Evolutionary conservation across 208 protist species (phyloP).

Genomic region (Acanthamoeba polyphaga): DNA sequence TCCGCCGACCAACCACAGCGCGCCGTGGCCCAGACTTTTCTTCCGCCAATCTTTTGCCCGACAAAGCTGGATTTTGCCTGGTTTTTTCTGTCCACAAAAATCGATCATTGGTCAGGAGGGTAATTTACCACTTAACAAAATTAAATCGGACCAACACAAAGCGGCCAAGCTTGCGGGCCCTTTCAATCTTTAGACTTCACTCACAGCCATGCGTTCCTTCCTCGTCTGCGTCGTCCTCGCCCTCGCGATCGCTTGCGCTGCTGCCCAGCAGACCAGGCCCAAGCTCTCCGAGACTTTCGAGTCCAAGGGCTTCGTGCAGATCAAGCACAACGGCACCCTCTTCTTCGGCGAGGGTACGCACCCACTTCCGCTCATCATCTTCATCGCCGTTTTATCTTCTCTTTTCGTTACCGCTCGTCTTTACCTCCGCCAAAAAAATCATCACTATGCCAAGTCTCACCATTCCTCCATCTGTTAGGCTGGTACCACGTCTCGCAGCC

Average conservation of each 20-base stretch:
- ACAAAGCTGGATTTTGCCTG: not conserved
- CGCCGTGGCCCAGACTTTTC: not conserved
- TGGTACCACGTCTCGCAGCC: constrained; percentile 22
- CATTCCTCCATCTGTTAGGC: not conserved
- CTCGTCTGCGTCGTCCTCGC: not conserved
- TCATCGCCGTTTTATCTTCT: not conserved
- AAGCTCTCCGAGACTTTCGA: constrained; percentile 21
- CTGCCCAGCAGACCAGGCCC: not conserved
- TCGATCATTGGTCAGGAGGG: not conserved
- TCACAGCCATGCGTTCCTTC: not conserved
- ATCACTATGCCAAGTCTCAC: not conserved
- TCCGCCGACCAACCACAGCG: not conserved
- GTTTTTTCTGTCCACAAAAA: not conserved
- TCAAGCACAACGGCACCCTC: not conserved
- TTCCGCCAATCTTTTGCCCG: not conserved
- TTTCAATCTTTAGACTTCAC: not conserved
- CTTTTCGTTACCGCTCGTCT: not conserved
- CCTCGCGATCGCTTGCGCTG: not conserved
- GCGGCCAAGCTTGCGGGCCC: no score
- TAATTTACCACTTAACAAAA: not conserved
- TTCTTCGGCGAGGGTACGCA: not conserved
- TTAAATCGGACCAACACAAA: not conserved
- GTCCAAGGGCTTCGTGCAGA: constrained; percentile 4
- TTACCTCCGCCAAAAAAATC: not conserved
- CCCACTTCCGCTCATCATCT: not conserved